Conservation (phyloP, 208 protist genomes). For the Trypanosoma avium region DNA sequence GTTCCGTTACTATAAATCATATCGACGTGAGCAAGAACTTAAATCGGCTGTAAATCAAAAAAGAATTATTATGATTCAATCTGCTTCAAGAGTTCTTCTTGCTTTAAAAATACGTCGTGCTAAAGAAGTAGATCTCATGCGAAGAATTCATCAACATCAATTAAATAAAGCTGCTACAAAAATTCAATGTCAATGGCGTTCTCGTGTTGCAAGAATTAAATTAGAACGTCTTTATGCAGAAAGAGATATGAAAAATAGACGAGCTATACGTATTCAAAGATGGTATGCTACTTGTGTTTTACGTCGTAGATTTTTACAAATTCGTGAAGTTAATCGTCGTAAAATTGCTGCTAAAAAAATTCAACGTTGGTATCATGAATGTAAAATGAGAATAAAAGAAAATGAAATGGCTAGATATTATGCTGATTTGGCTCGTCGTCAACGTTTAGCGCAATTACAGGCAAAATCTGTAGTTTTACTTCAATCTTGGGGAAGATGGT, state of each 20-base stretch:
- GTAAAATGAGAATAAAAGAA: constrained; percentile 48
- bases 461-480: constrained; percentile 37
- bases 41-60: constrained; percentile 65
- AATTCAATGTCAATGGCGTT: constrained; percentile 81
- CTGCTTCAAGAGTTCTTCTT: constrained; percentile 40
- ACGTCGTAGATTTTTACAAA: constrained; percentile 50
- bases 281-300: constrained; percentile 63
- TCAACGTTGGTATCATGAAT: constrained; percentile 55
- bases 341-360: constrained; percentile 46
- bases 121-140: constrained; percentile 23
- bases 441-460: constrained; percentile 46
- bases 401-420: constrained; percentile 68
- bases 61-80: constrained; percentile 62
- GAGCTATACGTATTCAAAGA: constrained; percentile 50
- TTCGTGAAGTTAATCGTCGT: constrained; percentile 43
- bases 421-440: constrained; percentile 47
- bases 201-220: constrained; percentile 53
- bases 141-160: constrained; percentile 32
- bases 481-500: constrained; percentile 48
- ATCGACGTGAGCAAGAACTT: constrained; percentile 70
- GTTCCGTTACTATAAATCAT: constrained; percentile 82
- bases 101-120: constrained; percentile 22
- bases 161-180: constrained; percentile 41
- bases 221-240: constrained; percentile 68
- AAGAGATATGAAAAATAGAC: constrained; percentile 38